Base-by-base conservation (phyloP, 768 basidiomycete species). In the Epithele typhae region DNA sequence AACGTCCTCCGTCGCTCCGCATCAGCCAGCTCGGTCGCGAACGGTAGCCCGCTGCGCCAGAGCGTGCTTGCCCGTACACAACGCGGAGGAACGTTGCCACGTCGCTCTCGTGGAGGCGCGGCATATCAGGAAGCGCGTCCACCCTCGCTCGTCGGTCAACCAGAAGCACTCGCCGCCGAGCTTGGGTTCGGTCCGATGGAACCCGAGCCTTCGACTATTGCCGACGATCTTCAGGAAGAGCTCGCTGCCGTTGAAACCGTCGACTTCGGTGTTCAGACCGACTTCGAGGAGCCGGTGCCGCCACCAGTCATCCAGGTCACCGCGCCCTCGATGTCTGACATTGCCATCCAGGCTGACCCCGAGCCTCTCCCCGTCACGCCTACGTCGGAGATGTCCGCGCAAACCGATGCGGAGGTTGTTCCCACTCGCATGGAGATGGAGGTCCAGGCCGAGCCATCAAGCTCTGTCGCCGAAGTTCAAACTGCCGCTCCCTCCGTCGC, bases 41-140 rank as follows among this genome's bases (percentile, higher is more conserved):
- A 70, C 45, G 68, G 71, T 15, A 84, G 82, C 56, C 84, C 86
- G 36, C 68, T 86, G 14, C 79, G 82, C 34, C 78, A 76, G 43
- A 74, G 79, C 30, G 67, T 79, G 25, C 69, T 83, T 40, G 67
- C 73, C 12, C 73, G 77, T 32, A 69, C 75, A 27, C 59, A 35
- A 32, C 73, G 77, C 40, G 76, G 78, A 24, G 71, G 77, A 41
- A 70, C 71, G 6, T 59, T 69, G 37, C 73, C 74, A 30, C 75
- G 84, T 27, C 74, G 84, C 36, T 60, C 71, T 7, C 70, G 85
- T 18, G 84, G 84, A 43, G 85, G 85, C 46, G 77, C 78, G 24
- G 77, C 84, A 5, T 85, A 76, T 68, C 81, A 82, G 54, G 81
- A 87, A 52, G 76, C 78, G 11, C 73, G 87, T 23, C 86, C 87